These are phyloP conservation scores for Suillus americanus DNA, from an alignment of 768 basidiomycete species.

Conservation along the genomic window DNA sequence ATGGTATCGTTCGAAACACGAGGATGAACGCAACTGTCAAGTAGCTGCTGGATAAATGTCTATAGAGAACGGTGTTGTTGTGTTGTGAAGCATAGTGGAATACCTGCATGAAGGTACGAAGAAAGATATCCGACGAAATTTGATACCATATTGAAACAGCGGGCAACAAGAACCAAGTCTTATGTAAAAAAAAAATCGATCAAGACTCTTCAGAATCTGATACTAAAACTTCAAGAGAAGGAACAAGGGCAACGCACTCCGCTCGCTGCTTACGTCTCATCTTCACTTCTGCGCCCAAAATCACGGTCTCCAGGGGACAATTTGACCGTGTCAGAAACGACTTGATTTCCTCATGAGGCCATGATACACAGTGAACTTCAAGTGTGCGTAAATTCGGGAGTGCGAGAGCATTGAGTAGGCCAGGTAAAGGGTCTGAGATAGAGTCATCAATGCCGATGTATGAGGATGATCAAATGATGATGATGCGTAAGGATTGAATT, in stretches of 20 bases:
- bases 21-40: background rate
- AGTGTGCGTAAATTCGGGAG: conserved; percentile 15
- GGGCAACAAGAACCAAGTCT: too few relatives aligned
- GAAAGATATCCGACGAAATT: background rate
- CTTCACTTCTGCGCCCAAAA: conserved; percentile 16
- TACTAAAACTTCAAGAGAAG: conserved; percentile 15
- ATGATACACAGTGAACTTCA: conserved; percentile 14
- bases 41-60: background rate
- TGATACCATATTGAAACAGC: background rate
- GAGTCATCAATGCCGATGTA: too few relatives aligned
- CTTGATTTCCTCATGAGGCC: conserved; percentile 17
- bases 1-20: background rate
- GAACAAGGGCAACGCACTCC: conserved; percentile 14
- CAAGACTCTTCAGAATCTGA: background rate
- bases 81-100: background rate
- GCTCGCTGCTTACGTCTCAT: conserved; percentile 13
- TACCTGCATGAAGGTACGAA: background rate
- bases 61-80: background rate
- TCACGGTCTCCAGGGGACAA: conserved; percentile 22
- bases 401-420: conserved; percentile 14
- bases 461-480: background rate
- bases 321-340: conserved; percentile 19
- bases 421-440: background rate
- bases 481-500: conserved; percentile 14
- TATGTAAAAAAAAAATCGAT: background rate